Evolutionary conservation across 805 yeast species (phyloP).

Genomic region (Candida cerambycidarum): DNA sequence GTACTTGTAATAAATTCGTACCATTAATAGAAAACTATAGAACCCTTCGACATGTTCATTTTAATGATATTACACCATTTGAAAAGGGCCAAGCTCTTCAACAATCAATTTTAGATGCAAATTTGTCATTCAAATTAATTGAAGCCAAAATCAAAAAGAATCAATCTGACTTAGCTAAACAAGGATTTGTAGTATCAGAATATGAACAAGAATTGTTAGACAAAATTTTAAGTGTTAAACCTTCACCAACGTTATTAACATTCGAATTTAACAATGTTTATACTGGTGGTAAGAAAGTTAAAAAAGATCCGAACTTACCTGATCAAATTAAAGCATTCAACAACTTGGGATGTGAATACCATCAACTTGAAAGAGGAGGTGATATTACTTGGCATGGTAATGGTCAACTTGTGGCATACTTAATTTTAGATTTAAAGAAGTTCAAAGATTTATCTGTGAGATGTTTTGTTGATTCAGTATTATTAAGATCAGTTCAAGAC

Average conservation of each 20-base stretch:
- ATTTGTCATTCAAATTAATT: conserved; percentile 55
- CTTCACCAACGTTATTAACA: conserved; percentile 69
- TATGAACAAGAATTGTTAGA: conserved; percentile 47
- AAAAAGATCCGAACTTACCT: conserved; percentile 43
- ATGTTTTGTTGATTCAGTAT: conserved; percentile 61
- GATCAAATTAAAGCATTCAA: conserved; percentile 27
- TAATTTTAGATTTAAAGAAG: conserved; percentile 61
- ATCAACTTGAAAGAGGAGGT: conserved; percentile 90
- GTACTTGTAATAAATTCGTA: conserved; percentile 25
- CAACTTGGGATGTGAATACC: conserved; percentile 53
- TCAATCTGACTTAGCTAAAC: conserved; percentile 35
- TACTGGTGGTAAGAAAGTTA: conserved; percentile 89
- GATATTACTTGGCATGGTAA: conserved; percentile 96
- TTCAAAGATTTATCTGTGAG: conserved; percentile 58
- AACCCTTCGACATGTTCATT: conserved; percentile 41
- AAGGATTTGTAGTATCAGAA: conserved; percentile 43
- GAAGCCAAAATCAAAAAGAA: conserved; percentile 48
- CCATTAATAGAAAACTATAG: conserved; percentile 35
- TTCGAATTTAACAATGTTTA: conserved; percentile 85
- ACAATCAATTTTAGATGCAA: conserved; percentile 53
- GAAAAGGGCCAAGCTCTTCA: conserved; percentile 56
- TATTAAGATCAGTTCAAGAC: conserved; percentile 57
- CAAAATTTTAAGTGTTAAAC: conserved; percentile 41
- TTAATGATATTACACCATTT: conserved; percentile 41
- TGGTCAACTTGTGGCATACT: conserved; percentile 88